Base-by-base conservation (phyloP, 768 basidiomycete genomes). In the Russula griseocarnosa region DNA sequence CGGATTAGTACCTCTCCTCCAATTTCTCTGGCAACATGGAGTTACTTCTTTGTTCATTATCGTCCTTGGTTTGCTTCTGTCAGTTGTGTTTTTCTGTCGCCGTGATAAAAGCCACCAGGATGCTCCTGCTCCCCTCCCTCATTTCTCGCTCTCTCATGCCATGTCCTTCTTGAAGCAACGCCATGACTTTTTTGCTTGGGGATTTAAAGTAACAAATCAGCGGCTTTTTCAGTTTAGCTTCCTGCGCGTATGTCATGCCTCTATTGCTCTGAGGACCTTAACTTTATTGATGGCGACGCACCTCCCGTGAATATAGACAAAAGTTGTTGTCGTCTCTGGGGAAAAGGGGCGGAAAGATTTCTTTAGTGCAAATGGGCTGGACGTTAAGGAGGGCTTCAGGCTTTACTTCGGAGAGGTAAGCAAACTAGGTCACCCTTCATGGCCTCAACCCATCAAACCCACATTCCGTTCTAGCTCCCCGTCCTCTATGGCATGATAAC, bases 361-460 rank as follows among this genome's bases (percentile, higher is more conserved):
- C 75, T 88, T 91, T 70, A 79, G 80, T 2, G 83, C 86, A 60
- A 85, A 83, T 36, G 36, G 36, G 36, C 13, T 92, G 66, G 87
- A 90, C 73, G 80, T 92, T 56, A 85, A 84, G 47, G 87, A 89
- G 76, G 89, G 88, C 6, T 91, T 90, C 79, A 87, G 85, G 70
- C 81, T 88, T 70, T 79, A 90, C 65, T 88, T 86, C 52, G 89
- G 88, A 57, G 87, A 86, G 60, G 89, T 90, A 72, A 67, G 86
- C 34, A 36, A 47, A 49, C 40, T n/a, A 58, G 22, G 40, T 46
- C 22, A 47, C 55, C 16, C 42, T n/a, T 8, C 49, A 54, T 36
- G 36, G 14, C 22, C 54, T 32, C 4, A 22, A 51, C 55, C n/a
- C 20, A 58, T 53, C 36, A 49, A 26, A 58, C 3, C 40, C 38